A percentile compares a stretch with the other conserved stretches of the same genome.
phyloP scores from a whole-genome alignment of 495 filamentous ascomycete species.

The Trichoderma asperelloides region DNA sequence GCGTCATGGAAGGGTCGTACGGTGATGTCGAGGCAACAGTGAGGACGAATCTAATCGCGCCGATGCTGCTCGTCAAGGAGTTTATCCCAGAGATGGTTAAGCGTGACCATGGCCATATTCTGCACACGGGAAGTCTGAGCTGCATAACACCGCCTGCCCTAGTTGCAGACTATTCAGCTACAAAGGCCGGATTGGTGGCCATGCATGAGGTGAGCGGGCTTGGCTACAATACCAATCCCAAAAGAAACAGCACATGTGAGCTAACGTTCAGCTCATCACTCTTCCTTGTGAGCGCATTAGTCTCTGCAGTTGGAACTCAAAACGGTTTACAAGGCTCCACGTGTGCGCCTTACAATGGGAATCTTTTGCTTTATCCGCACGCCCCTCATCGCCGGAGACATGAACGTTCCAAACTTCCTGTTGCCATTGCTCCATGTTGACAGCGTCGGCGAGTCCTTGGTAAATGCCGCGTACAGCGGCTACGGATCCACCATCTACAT shows the following conservation, averaged over 20 bases:
- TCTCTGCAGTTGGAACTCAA: conserved; percentile 18
- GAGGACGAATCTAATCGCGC: conserved; percentile 44
- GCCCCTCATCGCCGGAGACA: conserved; percentile 23
- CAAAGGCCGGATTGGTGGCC: conserved; percentile 48
- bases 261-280: neutral
- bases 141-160: conserved; percentile 41
- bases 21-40: conserved; percentile 20
- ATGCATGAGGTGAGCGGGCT: conserved; percentile 33
- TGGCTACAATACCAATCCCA: neutral
- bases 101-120: conserved; percentile 51
- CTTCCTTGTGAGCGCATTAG: neutral
- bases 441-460: conserved; percentile 27
- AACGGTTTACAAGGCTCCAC: conserved; percentile 19
- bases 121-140: conserved; percentile 48
- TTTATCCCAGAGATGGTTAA: conserved; percentile 54
- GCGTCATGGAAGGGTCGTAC: conserved; percentile 18
- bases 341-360: conserved; percentile 23
- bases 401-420: conserved; percentile 23
- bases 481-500: conserved; percentile 24
- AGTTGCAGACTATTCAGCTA: conserved; percentile 45
- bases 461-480: conserved; percentile 24
- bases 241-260: neutral
- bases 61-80: conserved; percentile 49
- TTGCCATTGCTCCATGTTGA: conserved; percentile 29
- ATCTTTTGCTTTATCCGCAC: conserved; percentile 29